These are phyloP conservation scores for Fagus sylvatica DNA, from an alignment of 306 rosid genomes.

Conservation along the genomic window DNA sequence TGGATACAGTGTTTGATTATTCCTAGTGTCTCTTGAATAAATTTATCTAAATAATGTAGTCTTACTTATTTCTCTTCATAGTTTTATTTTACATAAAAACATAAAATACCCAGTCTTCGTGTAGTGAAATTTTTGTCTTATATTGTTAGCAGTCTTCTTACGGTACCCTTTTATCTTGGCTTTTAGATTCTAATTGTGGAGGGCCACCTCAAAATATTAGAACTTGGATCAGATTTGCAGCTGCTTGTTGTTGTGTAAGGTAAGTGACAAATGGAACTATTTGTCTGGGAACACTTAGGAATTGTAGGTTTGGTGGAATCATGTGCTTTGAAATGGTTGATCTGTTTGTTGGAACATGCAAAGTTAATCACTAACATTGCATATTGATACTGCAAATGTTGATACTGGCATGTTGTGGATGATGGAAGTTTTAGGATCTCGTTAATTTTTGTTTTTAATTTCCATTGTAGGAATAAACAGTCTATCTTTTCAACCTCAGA, in stretches of 20 bases:
- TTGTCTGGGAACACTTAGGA: not conserved
- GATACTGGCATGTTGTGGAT: slow-evolving; percentile 7
- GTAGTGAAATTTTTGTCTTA: not conserved
- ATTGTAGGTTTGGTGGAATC: not conserved
- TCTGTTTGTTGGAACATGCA: slow-evolving; percentile 13
- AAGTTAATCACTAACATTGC: slow-evolving; percentile 13
- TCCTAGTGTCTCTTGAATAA: not conserved
- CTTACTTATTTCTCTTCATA: not conserved
- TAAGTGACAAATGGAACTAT: slow-evolving; percentile 20
- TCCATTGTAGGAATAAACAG: slow-evolving; percentile 54
- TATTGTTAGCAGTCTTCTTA: slow-evolving; percentile 22
- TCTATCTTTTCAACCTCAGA: slow-evolving; percentile 62
- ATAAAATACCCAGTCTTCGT: not conserved
- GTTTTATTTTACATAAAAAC: not conserved
- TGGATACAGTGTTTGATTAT: not conserved
- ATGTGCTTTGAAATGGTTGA: not conserved
- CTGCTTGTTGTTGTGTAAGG: slow-evolving; percentile 68
- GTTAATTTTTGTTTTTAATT: slow-evolving; percentile 22
- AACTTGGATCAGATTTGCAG: slow-evolving; percentile 67
- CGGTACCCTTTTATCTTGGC: slow-evolving; percentile 8
- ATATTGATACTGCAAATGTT: not conserved
- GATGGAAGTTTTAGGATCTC: slow-evolving; percentile 9
- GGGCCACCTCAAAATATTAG: slow-evolving; percentile 79
- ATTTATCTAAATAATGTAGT: not conserved
- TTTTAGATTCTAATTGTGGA: slow-evolving; percentile 60